phyloP scores from a whole-genome alignment of 768 basidiomycete genomes.

The Kwoniella mangroviensis region DNA sequence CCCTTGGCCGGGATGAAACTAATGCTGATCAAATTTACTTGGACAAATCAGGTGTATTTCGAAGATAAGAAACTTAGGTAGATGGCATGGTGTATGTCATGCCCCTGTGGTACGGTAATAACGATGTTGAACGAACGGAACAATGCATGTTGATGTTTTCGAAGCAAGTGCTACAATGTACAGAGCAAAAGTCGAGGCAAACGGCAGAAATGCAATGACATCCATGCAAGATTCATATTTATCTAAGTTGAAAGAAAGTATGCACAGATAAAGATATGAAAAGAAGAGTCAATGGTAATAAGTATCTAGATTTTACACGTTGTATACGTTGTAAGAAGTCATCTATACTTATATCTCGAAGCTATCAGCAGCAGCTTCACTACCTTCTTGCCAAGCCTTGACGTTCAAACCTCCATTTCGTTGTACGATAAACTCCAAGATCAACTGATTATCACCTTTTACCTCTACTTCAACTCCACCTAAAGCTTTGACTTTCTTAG shows the following conservation, averaged over 20 bases:
- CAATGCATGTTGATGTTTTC: conserved; percentile 12
- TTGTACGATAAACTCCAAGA: conserved; percentile 52
- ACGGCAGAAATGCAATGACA: neutral
- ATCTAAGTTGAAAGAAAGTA: neutral
- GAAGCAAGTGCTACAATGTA: neutral
- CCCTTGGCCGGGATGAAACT: no score
- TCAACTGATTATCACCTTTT: conserved; percentile 34
- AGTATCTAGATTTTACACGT: neutral
- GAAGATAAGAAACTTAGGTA: conserved; percentile 50
- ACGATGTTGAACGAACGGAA: conserved; percentile 6
- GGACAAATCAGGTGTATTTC: conserved; percentile 44
- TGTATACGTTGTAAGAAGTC: no score
- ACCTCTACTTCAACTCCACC: conserved; percentile 45
- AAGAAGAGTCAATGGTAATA: neutral
- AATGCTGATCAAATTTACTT: neutral
- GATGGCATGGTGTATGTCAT: neutral
- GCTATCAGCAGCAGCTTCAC: conserved; percentile 40
- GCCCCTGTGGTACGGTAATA: neutral
- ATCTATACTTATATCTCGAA: conserved; percentile 33
- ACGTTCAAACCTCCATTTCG: conserved; percentile 44
- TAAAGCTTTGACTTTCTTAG: conserved; percentile 44
- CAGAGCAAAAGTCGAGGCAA: neutral
- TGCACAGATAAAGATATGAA: neutral
- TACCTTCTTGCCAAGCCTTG: conserved; percentile 51
- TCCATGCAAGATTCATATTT: conserved; percentile 10